phyloP scores from a whole-genome alignment of 2,329 filamentous ascomycete genomes.

The Lachnellula cervina region DNA sequence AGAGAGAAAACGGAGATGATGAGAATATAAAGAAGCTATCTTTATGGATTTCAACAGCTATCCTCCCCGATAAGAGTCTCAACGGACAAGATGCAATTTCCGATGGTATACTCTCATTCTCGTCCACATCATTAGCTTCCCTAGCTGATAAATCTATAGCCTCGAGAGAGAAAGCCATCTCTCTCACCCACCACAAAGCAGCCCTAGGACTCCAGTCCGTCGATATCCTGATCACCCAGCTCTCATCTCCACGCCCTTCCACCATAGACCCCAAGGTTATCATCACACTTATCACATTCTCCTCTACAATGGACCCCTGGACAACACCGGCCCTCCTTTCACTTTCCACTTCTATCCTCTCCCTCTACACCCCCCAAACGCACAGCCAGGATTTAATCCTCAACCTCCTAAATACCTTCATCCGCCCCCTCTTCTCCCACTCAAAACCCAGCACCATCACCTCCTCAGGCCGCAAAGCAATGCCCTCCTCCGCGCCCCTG shows the following conservation, averaged over 20 bases:
- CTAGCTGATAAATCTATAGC: neutral
- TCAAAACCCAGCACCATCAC: constrained; percentile 51
- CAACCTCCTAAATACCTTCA: constrained; percentile 55
- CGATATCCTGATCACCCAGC: neutral
- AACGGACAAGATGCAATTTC: constrained; percentile 19
- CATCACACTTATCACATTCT: constrained; percentile 33
- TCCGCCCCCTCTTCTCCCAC: constrained; percentile 63
- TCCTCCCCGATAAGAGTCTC: constrained; percentile 22
- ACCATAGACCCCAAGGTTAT: constrained; percentile 17
- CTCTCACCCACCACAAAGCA: constrained; percentile 14
- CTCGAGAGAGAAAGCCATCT: constrained; percentile 4
- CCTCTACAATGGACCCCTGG: constrained; percentile 35
- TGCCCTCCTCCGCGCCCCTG: constrained; percentile 37
- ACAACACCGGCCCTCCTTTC: constrained; percentile 32
- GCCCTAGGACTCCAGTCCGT: constrained; percentile 16
- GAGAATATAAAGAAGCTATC: constrained; percentile 14
- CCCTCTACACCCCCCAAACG: constrained; percentile 17
- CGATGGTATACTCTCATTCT: constrained; percentile 14
- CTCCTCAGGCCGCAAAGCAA: constrained; percentile 51
- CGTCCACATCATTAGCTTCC: neutral
- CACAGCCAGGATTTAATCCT: constrained; percentile 38
- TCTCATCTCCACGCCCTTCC: neutral
- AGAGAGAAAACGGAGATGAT: constrained; percentile 9
- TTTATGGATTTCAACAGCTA: constrained; percentile 20
- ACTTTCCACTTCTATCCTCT: constrained; percentile 33